Base-by-base conservation (phyloP, 169 alveolate species). In the Cryptosporidium andersoni region DNA sequence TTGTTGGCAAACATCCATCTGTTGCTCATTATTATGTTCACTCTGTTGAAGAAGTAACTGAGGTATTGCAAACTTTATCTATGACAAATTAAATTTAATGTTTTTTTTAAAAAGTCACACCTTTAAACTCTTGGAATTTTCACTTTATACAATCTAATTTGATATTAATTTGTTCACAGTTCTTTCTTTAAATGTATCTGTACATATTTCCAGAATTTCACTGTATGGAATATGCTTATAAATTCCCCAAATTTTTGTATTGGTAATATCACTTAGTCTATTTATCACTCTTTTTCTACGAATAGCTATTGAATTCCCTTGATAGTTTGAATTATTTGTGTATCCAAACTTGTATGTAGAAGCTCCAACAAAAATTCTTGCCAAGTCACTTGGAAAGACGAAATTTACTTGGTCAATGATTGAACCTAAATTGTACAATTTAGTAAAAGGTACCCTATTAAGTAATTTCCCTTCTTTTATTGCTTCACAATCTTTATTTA, bases 1-100 rank as follows among this genome's bases (percentile, higher is more conserved):
- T 66, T 11, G 55, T 66, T 11, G 81, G 81, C 4, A 66, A 66
- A 25, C 81, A 66, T 47, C 51, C 64, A n/a, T 66, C 81, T 51
- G 16, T 66, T 36, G 81, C 81, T 4, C 51, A 66, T 14, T 55
- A 66, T 16, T 66, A 52, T 52, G 66, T 66, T 39, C 66, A 66
- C 42, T 66, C 81, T 4, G 55, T 55, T 37, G 81, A 66, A 37
- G 81, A 66, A 43, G 81, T 66, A 37, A 52, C 81, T 36, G 64
- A 66, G 25, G 55, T 66, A 12, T 37, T 66, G 2, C 81, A 66
- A 37, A 66, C 81, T 11, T 55, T 66, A 14, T n/a, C 81, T 36
- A 52, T 66, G 16, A 25, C 25, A 25, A 25, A 25, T 25, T 25
- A 25, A 25, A 25, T 25, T 25, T 25, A 25, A 25, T 25, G 0